Evolutionary conservation across 2,329 filamentous ascomycete species (phyloP), one percentile per base, ranked within the genome.

Genomic region (Cytospora chrysosperma): DNA sequence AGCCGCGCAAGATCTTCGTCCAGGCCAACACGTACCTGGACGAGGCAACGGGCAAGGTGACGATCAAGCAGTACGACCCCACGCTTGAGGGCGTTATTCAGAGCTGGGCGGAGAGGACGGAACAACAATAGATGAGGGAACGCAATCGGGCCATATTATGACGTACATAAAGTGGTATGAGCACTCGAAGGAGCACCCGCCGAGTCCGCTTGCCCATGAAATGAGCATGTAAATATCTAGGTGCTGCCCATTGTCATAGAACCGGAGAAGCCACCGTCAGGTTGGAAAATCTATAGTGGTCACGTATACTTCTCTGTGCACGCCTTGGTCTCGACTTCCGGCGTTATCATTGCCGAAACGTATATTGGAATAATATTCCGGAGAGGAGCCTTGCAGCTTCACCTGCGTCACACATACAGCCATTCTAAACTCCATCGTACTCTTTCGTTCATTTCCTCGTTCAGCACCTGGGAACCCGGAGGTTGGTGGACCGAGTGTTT

Each of bases 1-100:
- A 91, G 76, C 90, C 91, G n/a, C 81, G 90, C 65, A 93, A 93
- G 81, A 89, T 97, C 52, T 97, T 96, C 78, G 92, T 97, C 60
- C 93, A 97, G 79, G 92, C 92, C 65, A 98, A 96, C 76, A 97
- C 94, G 0, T 83, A 88, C 62, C 73, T 95, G 49, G 86, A 89
- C 66, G 83, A 86, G 74, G 78, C 83, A 15, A 85, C 83, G 0
- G 91, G 90, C 63, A 85, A 88, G 74, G 91, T 96, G 32, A 83
- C 81, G 17, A 77, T 97, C 75, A 91, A 88, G 78, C 92, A 97
- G 78, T 97, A 97, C 76, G 91, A 96, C 69, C 84, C 93, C 1
- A 91, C 86, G 7, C 79, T 88, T 8, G 85, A 90, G 75, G 93
- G 93, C 7, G 88, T 98, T 80, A 88, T 96, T 66, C 83, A 91